Evolutionary conservation across 1,139 yeast genomes (phyloP), one percentile per base, ranked within the genome.

Genomic region (Saccharomyces hybrid): DNA sequence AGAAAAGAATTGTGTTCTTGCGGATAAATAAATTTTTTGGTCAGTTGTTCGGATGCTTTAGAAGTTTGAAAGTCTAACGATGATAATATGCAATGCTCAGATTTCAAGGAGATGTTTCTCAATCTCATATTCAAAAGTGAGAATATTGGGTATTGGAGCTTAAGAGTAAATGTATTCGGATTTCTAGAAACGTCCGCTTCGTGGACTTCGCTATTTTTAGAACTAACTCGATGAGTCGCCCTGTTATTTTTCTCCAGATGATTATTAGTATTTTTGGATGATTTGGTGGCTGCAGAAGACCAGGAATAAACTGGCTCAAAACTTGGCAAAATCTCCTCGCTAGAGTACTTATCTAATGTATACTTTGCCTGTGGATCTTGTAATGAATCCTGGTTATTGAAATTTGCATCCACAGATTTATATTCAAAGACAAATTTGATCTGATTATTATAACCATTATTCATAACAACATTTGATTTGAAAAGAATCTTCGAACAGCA

Each of bases 41-140:
- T 53, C 47, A 65, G 52, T 52, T 61, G 61, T 20, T 54, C 42
- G 9, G 63, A 56, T 23, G 68, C 60, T 50, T 65, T 66, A 5
- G 71, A 66, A 2, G 67, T 61, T 53, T 68, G 72, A 50, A 69
- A 61, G 51, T 69, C 72, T 38, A 69, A 54, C 8, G 71, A 67
- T 4, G 71, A 67, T 23, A 66, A 52, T 26, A 67, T 63, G 42
- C 57, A 59, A 38, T 59, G 58, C 23, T 59, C 58, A 11, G 58
- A 50, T 38, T 56, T 60, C 23, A 64, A 53, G 13, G 62, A 50
- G 5, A 63, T 58, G 51, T 68, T 69, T 52, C 70, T 59, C 27
- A 69, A 57, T 54, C 71, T 60, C 63, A 68, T 66, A 51, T 66
- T 67, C 41, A 69, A 50, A 41, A 68, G 52, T 3, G 72, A 65